Evolutionary conservation across 305 asterid species (phyloP).

Genomic region (Fraxinus platypoda): DNA sequence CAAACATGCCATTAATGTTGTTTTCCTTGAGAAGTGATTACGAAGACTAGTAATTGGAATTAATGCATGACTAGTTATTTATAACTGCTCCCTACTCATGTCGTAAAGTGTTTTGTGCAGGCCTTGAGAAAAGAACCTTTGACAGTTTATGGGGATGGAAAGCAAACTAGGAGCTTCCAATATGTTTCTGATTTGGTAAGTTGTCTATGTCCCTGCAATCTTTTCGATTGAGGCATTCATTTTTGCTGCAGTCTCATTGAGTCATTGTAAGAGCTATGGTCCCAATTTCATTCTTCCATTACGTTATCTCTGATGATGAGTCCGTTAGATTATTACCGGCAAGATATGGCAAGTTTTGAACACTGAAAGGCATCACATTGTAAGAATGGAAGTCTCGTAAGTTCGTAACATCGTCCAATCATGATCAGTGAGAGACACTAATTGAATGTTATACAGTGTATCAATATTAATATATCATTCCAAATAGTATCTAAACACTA

Average conservation of each 20-base stretch:
- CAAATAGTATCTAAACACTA: too few relatives aligned
- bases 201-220: neutral
- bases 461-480: neutral
- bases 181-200: conserved; percentile 81
- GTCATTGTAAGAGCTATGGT: neutral
- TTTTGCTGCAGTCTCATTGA: neutral
- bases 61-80: neutral
- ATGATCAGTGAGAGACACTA: neutral
- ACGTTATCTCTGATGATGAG: neutral
- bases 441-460: neutral
- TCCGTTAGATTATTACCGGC: neutral
- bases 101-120: conserved; percentile 28
- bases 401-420: neutral
- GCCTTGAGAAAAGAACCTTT: conserved; percentile 78
- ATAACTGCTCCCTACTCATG: neutral
- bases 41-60: neutral
- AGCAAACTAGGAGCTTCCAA: conserved; percentile 93
- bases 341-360: neutral
- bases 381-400: neutral
- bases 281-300: neutral
- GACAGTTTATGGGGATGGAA: conserved; percentile 91
- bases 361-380: neutral
- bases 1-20: neutral
- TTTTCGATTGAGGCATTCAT: neutral
- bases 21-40: neutral